phyloP scores from a whole-genome alignment of 768 basidiomycete species.

The Asterophora parasitica region DNA sequence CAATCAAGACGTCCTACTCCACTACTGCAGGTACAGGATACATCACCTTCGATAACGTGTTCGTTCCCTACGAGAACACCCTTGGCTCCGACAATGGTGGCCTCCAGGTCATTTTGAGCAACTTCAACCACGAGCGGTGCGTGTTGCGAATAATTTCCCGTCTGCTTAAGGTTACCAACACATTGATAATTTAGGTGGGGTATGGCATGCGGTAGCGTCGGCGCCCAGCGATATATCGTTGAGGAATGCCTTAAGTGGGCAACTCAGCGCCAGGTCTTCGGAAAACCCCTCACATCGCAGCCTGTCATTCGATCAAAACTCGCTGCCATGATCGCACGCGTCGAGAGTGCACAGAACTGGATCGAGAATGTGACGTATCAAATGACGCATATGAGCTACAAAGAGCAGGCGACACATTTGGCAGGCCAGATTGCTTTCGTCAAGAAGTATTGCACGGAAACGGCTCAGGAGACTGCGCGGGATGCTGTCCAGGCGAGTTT shows the following conservation, averaged over 20 bases:
- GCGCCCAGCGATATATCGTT: constrained; percentile 48
- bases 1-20: constrained; percentile 53
- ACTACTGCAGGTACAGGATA: constrained; percentile 58
- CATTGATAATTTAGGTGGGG: constrained; percentile 10
- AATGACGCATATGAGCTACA: constrained; percentile 85
- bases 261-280: constrained; percentile 84
- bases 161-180: too few relatives aligned
- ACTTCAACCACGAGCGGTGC: constrained; percentile 94
- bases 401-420: constrained; percentile 65
- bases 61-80: constrained; percentile 65
- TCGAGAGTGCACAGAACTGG: constrained; percentile 61
- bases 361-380: constrained; percentile 84
- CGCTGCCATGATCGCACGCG: constrained; percentile 80
- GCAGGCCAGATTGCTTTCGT: constrained; percentile 72
- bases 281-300: constrained; percentile 76
- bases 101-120: constrained; percentile 35
- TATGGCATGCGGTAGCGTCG: constrained; percentile 12
- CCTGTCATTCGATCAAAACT: constrained; percentile 85
- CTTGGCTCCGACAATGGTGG: constrained; percentile 63
- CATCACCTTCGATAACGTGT: constrained; percentile 54
- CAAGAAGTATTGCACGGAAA: constrained; percentile 52
- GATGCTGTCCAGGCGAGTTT: constrained; percentile 34
- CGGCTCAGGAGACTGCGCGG: constrained; percentile 61
- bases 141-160: constrained; percentile 19
- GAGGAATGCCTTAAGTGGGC: constrained; percentile 91